These are phyloP conservation scores for Hirschioporus abietinus DNA, from an alignment of 768 basidiomycete genomes.

Conservation along the genomic window DNA sequence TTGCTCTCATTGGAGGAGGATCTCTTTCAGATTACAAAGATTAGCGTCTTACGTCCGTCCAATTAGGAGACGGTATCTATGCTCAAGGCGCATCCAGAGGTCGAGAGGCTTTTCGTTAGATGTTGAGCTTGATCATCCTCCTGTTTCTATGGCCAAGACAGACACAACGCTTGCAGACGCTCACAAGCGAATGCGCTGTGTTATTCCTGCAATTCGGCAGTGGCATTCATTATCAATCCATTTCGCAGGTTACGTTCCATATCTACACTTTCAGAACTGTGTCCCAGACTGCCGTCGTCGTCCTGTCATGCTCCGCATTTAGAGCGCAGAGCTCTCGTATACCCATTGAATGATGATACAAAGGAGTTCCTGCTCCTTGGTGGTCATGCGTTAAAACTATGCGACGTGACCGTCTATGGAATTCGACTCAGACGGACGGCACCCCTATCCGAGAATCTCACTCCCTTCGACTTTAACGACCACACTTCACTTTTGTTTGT, in stretches of 20 bases:
- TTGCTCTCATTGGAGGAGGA: slow-evolving; percentile 57
- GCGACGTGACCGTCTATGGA: slow-evolving; percentile 54
- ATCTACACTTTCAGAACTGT: slow-evolving; percentile 55
- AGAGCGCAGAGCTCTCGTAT: slow-evolving; percentile 51
- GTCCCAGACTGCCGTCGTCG: slow-evolving; percentile 24
- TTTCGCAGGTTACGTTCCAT: slow-evolving; percentile 52
- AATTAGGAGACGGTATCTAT: slow-evolving; percentile 46
- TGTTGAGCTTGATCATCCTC: slow-evolving; percentile 34
- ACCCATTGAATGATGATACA: slow-evolving; percentile 63
- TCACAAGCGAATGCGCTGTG: slow-evolving; percentile 57
- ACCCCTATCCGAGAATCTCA: slow-evolving; percentile 55
- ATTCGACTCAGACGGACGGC: slow-evolving; percentile 59
- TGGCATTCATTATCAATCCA: slow-evolving; percentile 60
- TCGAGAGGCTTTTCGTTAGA: slow-evolving; percentile 59
- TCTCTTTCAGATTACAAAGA: slow-evolving; percentile 52
- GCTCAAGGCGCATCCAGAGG: slow-evolving; percentile 56
- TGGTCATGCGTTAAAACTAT: slow-evolving; percentile 52
- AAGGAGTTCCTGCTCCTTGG: slow-evolving; percentile 62
- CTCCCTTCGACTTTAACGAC: slow-evolving; percentile 65
- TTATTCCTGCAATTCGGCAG: slow-evolving; percentile 40
- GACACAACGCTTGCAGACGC: slow-evolving; percentile 30
- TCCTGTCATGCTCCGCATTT: slow-evolving; percentile 37
- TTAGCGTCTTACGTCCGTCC: slow-evolving; percentile 63
- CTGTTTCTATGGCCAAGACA: slow-evolving; percentile 19
- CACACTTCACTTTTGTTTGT: slow-evolving; percentile 58